Percentiles rank a stretch among this genome's conserved stretches.
Evolutionary conservation across 2,329 filamentous ascomycete species (phyloP).

Genomic region (Phyllosticta capitalensis): DNA sequence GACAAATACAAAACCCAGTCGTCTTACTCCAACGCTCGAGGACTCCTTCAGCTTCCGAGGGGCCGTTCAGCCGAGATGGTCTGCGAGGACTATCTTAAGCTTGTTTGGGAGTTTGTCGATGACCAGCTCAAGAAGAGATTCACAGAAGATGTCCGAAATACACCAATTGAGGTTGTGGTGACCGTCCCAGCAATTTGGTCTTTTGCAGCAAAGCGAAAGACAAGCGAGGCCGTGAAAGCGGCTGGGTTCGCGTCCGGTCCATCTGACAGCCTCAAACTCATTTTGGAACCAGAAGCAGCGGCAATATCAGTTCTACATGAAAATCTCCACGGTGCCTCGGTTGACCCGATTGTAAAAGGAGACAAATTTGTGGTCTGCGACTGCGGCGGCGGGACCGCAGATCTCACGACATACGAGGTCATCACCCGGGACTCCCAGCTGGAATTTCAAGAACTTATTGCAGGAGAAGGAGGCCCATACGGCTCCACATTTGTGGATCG

Average conservation of each 20-base stretch:
- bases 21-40: neutral
- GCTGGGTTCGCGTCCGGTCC: constrained; percentile 68
- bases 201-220: constrained; percentile 76
- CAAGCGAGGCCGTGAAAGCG: constrained; percentile 64
- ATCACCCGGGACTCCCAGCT: constrained; percentile 55
- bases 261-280: constrained; percentile 59
- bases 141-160: constrained; percentile 22
- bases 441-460: constrained; percentile 63
- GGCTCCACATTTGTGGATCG: constrained; percentile 60
- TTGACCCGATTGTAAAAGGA: constrained; percentile 53
- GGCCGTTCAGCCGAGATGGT: neutral
- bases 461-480: constrained; percentile 68
- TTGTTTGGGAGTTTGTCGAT: neutral
- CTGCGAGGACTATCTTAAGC: neutral
- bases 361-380: constrained; percentile 52
- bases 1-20: neutral
- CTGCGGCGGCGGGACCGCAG: constrained; percentile 52
- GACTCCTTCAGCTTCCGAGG: neutral
- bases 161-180: constrained; percentile 67
- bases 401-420: constrained; percentile 67
- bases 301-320: constrained; percentile 48
- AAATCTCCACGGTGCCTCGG: constrained; percentile 69
- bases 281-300: constrained; percentile 71
- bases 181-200: constrained; percentile 80
- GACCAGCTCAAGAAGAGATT: neutral